phyloP scores from a whole-genome alignment of 345 rosid species.

The Citrus mangshanensis region DNA sequence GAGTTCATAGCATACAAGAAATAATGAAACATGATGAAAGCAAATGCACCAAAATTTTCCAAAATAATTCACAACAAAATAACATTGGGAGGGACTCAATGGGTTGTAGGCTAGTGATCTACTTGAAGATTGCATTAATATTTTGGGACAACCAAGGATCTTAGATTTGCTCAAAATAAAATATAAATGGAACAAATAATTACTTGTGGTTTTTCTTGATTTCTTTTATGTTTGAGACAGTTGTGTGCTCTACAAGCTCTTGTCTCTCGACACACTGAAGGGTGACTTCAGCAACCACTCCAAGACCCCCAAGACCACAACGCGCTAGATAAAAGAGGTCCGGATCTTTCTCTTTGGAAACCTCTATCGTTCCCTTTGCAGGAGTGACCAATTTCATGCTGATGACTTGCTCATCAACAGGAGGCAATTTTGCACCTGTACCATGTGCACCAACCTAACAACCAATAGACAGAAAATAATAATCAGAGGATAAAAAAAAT shows the following conservation, averaged over 20 bases:
- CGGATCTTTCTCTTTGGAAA: conserved; percentile 82
- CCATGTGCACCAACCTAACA: conserved; percentile 96
- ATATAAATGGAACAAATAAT: conserved; percentile 12
- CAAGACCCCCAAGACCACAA: conserved; percentile 93
- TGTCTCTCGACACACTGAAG: conserved; percentile 92
- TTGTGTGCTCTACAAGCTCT: conserved; percentile 91
- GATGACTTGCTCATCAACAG: conserved; percentile 90
- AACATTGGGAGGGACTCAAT: neutral
- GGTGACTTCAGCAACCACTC: conserved; percentile 96
- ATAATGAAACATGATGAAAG: neutral
- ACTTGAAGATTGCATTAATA: neutral
- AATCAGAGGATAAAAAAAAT: neutral
- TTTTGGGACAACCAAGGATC: neutral
- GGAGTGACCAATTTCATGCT: conserved; percentile 95
- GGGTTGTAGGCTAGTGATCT: neutral
- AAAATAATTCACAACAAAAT: neutral
- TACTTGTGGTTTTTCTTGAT: conserved; percentile 95
- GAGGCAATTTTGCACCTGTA: conserved; percentile 93
- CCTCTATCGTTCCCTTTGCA: conserved; percentile 85
- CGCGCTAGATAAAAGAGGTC: conserved; percentile 91
- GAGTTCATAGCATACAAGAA: neutral
- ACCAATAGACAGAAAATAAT: conserved; percentile 4
- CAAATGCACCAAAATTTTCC: conserved; percentile 7
- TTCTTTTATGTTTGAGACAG: conserved; percentile 64
- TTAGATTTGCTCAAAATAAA: neutral